Evolutionary conservation across 208 protist species (phyloP), one percentile per base, ranked within the genome.

Genomic region (Blechomonas ayalai): DNA sequence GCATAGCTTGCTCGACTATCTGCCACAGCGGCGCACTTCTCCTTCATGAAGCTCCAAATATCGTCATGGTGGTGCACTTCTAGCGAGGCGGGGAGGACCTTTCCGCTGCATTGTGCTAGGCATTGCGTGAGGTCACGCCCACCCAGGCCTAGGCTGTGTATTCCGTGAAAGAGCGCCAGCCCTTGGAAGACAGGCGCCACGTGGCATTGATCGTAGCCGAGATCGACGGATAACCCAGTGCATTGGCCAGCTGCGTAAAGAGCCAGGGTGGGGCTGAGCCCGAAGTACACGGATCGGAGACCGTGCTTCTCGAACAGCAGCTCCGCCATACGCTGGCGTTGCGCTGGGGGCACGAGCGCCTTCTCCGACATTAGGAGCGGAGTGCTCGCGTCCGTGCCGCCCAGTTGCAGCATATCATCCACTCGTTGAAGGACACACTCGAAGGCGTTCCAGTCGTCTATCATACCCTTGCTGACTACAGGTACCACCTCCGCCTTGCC

Each of bases 141-240:
- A 29, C 77, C 91, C 20, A 97, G 31, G 15, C 85, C 60, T 4
- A 96, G 46, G 37, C 70, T 64, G 40, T 83, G 68, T 9, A 79
- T 92, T n/a, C 90, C 82, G 62, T 98, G 92, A 56, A 95, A 94
- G 19, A 97, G 73, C 3, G 87, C 73, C 32, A 91, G 87, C 37
- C 95, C 95, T 70, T 99, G 97, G 74, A 97, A 99, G 52, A 99
- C 96, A 48, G 98, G 97, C 25, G 98, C 93, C 15, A 96, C 96
- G 74, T 99, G 95, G 58, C 95, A 92, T 20, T 97, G 95, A 56
- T 96, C 92, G 73, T 99, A 83, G 26, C 97, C 97, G 47, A 95
- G 80, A 49, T 99, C 96, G 7, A 99, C 72, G 2, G 87, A 76
- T 12, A 95, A 49, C 28, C 91, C 91, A 16, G 73, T 95, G 65